These are phyloP conservation scores for Sporothrix luriei DNA, from an alignment of 2,329 filamentous ascomycete species.

Conservation along the genomic window DNA sequence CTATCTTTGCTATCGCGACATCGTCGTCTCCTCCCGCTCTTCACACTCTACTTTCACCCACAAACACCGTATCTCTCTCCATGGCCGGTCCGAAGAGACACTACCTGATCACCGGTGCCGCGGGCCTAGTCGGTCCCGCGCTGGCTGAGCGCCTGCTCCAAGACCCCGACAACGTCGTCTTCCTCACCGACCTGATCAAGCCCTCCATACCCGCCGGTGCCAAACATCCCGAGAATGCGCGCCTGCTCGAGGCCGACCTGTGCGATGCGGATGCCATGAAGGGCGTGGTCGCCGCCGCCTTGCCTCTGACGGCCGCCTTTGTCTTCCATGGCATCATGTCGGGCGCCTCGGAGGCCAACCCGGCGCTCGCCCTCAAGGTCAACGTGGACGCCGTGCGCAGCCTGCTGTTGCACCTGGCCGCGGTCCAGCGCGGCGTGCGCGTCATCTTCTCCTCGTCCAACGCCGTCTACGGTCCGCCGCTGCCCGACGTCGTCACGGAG, in stretches of 20 bases:
- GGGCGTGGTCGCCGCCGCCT: slow-evolving; percentile 49
- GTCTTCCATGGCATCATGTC: slow-evolving; percentile 71
- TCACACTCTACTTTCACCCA: no score
- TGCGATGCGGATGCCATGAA: slow-evolving; percentile 43
- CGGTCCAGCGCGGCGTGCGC: slow-evolving; percentile 55
- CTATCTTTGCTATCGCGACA: slow-evolving; percentile 1
- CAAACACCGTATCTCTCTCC: background rate
- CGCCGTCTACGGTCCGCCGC: slow-evolving; percentile 63
- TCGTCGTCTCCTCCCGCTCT: background rate
- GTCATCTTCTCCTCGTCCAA: slow-evolving; percentile 65
- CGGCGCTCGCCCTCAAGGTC: slow-evolving; percentile 60
- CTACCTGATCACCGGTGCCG: slow-evolving; percentile 45
- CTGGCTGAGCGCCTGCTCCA: slow-evolving; percentile 48
- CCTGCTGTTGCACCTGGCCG: slow-evolving; percentile 53
- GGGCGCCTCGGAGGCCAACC: slow-evolving; percentile 62
- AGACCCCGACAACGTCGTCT: slow-evolving; percentile 45
- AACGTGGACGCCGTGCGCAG: slow-evolving; percentile 63
- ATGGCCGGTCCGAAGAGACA: slow-evolving; percentile 34
- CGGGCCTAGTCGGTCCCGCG: slow-evolving; percentile 44
- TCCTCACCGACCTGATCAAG: slow-evolving; percentile 58
- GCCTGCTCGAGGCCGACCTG: slow-evolving; percentile 55
- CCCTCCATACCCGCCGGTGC: slow-evolving; percentile 54
- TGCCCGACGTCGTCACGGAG: slow-evolving; percentile 57
- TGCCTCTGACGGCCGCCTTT: slow-evolving; percentile 57
- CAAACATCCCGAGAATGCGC: slow-evolving; percentile 54